Conservation (phyloP, 768 basidiomycete species). For the Crucibulum laeve region DNA sequence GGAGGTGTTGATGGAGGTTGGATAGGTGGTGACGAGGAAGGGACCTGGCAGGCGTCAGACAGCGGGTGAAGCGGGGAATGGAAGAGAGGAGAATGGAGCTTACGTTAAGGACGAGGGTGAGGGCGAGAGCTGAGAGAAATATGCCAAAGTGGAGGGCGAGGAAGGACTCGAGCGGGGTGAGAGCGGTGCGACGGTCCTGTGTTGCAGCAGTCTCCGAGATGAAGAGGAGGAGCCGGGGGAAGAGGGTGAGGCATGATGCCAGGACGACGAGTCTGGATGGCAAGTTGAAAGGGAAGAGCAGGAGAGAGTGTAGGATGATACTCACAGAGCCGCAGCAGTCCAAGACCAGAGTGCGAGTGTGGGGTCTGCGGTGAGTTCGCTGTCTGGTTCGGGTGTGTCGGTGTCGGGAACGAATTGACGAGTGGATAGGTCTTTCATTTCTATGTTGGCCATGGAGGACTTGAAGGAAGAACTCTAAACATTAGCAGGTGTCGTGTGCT, state of each 20-base stretch:
- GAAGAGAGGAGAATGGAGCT: slow-evolving; percentile 12
- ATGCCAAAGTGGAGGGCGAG: slow-evolving; percentile 66
- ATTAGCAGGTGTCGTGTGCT: too few species aligned
- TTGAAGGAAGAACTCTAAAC: too few species aligned
- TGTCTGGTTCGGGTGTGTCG: neutral
- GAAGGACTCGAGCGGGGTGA: slow-evolving; percentile 68
- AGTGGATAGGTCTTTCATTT: too few species aligned
- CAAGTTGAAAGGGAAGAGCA: slow-evolving; percentile 11
- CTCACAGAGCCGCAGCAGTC: slow-evolving; percentile 21
- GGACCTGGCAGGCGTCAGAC: slow-evolving; percentile 27
- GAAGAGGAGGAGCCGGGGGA: slow-evolving; percentile 67
- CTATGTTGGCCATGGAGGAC: too few species aligned
- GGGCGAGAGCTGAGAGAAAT: slow-evolving; percentile 47
- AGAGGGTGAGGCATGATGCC: slow-evolving; percentile 35
- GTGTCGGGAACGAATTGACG: too few species aligned
- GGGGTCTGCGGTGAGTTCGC: neutral
- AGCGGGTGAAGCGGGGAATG: slow-evolving; percentile 4
- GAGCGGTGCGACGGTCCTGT: slow-evolving; percentile 14
- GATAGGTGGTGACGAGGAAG: slow-evolving; percentile 36
- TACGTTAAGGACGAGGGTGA: slow-evolving; percentile 60
- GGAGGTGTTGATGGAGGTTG: slow-evolving; percentile 16
- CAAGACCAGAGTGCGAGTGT: slow-evolving; percentile 27
- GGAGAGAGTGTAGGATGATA: slow-evolving; percentile 10
- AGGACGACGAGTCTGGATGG: slow-evolving; percentile 14
- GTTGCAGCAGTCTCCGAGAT: slow-evolving; percentile 40